phyloP scores from a whole-genome alignment of 768 basidiomycete species.

The Boletus patriciae region DNA sequence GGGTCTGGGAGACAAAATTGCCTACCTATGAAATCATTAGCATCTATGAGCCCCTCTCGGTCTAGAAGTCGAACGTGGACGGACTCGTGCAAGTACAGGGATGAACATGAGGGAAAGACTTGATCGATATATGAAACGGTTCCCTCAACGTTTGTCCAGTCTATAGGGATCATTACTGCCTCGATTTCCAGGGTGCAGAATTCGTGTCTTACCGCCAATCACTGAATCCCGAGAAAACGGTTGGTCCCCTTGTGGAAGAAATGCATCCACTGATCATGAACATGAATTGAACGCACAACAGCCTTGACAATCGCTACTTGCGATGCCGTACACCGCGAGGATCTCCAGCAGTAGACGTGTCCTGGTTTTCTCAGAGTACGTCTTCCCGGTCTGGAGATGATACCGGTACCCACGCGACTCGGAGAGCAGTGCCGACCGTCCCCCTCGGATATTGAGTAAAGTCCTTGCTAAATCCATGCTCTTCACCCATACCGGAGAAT shows the following conservation, averaged over 20 bases:
- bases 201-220: constrained; percentile 41
- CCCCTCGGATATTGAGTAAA: constrained; percentile 43
- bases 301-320: constrained; percentile 28
- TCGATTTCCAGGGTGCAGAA: constrained; percentile 15
- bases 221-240: constrained; percentile 35
- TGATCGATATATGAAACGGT: constrained; percentile 42
- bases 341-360: constrained; percentile 42
- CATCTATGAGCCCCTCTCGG: neutral
- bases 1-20: constrained; percentile 31
- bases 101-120: constrained; percentile 38
- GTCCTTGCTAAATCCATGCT: constrained; percentile 29
- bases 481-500: constrained; percentile 40
- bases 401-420: constrained; percentile 32
- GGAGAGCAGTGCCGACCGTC: constrained; percentile 39
- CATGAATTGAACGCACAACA: constrained; percentile 4
- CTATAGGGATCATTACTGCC: constrained; percentile 20
- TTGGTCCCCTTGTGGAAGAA: constrained; percentile 36
- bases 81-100: constrained; percentile 31
- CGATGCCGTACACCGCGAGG: constrained; percentile 43
- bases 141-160: constrained; percentile 34
- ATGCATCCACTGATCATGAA: constrained; percentile 33
- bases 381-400: constrained; percentile 23
- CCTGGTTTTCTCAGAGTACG: constrained; percentile 31
- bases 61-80: constrained; percentile 7
- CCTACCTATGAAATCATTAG: constrained; percentile 15